Evolutionary conservation across 495 filamentous ascomycete genomes (phyloP).

Genomic region (Hypoxylon subgilvum): DNA sequence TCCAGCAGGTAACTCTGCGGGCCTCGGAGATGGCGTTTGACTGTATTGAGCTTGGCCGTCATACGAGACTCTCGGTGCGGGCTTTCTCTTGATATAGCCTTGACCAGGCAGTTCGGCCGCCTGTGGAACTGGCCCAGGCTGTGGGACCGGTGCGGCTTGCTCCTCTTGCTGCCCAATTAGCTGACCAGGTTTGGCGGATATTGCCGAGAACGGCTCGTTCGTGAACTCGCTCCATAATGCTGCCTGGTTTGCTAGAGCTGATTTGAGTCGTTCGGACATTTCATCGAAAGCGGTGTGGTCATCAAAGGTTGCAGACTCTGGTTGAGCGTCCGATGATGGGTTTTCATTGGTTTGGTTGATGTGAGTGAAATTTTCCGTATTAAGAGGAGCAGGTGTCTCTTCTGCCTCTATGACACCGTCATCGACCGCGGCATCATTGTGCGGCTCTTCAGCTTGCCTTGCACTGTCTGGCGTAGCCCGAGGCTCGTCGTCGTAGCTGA

Average conservation of each 20-base stretch:
- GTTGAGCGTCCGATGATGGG: not conserved
- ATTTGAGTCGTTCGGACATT: constrained; percentile 31
- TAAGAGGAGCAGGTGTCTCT: not conserved
- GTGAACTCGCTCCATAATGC: constrained; percentile 23
- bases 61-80: constrained; percentile 22
- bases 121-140: not conserved
- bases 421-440: not conserved
- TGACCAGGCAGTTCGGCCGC: constrained; percentile 29
- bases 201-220: not conserved
- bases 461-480: constrained; percentile 1
- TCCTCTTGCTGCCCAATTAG: not conserved
- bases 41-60: constrained; percentile 13
- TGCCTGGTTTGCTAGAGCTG: constrained; percentile 36
- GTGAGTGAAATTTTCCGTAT: not conserved
- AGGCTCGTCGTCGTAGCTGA: constrained; percentile 38
- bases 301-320: not conserved
- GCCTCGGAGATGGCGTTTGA: constrained; percentile 28
- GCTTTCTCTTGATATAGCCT: constrained; percentile 33
- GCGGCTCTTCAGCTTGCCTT: not conserved
- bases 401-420: constrained; percentile 1
- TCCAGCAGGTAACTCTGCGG: constrained; percentile 9
- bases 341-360: not conserved
- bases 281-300: constrained; percentile 10
- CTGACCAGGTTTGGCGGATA: constrained; percentile 1
- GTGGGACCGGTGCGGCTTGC: not conserved